These are phyloP conservation scores for Calonectria ilicicola DNA, from an alignment of 2,329 filamentous ascomycete genomes.

Conservation along the genomic window DNA sequence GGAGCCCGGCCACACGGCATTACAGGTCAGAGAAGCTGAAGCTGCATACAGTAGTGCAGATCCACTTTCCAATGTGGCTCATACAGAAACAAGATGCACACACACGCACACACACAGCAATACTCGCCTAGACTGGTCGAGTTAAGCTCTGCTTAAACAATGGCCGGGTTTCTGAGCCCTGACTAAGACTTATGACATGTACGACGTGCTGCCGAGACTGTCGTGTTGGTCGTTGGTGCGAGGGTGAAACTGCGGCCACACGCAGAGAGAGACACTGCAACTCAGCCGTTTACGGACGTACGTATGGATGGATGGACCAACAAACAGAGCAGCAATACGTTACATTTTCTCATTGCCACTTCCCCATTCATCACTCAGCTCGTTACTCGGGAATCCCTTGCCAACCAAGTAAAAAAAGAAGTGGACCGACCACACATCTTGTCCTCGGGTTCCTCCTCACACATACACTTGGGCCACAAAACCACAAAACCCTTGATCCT, in stretches of 20 bases:
- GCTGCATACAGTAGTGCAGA: constrained; percentile 2
- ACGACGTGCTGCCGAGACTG: not conserved
- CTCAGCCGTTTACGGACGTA: not conserved
- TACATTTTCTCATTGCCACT: not conserved
- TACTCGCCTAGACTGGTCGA: not conserved
- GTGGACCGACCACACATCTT: not conserved
- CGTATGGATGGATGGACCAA: not conserved
- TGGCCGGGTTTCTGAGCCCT: constrained; percentile 2
- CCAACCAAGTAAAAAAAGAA: not conserved
- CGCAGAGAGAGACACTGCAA: not conserved
- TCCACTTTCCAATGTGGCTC: constrained; percentile 6
- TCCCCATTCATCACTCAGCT: not conserved
- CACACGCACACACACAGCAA: not conserved
- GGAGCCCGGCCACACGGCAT: not conserved
- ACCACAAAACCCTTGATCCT: constrained; percentile 4
- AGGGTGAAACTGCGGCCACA: not conserved
- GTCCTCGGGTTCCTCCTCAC: constrained; percentile 1
- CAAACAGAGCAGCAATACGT: not conserved
- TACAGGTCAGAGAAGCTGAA: constrained; percentile 6
- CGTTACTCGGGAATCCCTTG: not conserved
- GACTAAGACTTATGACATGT: constrained; percentile 5
- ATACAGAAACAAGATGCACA: constrained; percentile 3
- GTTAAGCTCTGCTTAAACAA: not conserved
- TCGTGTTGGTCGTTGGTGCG: not conserved
- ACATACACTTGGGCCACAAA: not conserved